A percentile compares a stretch with the other conserved stretches of the same genome.
Evolutionary conservation across 306 rosid genomes (phyloP).

Genomic region (Macrotyloma uniflorum): DNA sequence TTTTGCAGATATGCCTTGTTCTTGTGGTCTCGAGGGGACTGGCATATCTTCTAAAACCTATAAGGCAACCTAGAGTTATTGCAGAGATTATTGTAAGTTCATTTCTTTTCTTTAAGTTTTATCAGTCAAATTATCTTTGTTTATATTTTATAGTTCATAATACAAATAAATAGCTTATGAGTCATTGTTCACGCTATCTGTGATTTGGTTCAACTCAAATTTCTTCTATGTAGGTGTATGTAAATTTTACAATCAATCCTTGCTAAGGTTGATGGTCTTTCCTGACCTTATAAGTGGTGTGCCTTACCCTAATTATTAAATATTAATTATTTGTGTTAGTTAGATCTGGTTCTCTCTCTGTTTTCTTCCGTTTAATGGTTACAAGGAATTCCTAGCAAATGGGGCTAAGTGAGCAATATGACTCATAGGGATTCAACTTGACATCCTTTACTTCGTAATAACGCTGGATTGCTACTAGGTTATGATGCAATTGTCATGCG

Average conservation of each 20-base stretch:
- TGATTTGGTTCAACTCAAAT: neutral
- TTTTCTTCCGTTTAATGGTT: neutral
- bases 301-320: neutral
- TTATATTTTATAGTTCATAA: neutral
- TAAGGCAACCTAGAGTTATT: constrained; percentile 53
- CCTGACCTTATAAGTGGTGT: neutral
- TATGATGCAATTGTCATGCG: neutral
- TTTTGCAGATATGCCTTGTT: constrained; percentile 56
- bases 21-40: constrained; percentile 50
- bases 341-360: neutral
- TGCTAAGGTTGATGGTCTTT: neutral
- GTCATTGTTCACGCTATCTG: neutral
- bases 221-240: neutral
- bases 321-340: neutral
- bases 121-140: constrained; percentile 1
- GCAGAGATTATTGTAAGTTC: constrained; percentile 72
- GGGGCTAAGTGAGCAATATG: neutral
- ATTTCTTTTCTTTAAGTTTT: neutral
- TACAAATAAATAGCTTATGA: neutral
- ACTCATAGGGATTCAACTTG: neutral
- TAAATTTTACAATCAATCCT: neutral
- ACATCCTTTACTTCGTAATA: neutral
- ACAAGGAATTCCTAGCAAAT: neutral
- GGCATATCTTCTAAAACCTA: constrained; percentile 44
- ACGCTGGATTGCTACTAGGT: neutral